Base-by-base conservation (phyloP, 768 basidiomycete genomes). In the Lyophyllum atratum region DNA sequence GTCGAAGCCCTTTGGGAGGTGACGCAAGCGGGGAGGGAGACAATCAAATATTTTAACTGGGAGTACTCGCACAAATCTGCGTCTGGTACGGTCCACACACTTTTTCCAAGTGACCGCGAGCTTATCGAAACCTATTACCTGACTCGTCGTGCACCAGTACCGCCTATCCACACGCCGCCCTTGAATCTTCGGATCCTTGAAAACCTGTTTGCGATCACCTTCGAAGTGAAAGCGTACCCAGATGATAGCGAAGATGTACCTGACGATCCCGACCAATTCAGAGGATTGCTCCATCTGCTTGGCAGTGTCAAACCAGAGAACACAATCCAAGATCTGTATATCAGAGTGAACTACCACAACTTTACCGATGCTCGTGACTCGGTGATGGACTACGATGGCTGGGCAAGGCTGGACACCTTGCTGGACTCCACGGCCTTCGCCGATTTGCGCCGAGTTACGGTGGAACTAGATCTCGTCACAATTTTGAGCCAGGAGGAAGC, bases 31-130 rank as follows among this genome's bases (percentile, higher is more conserved):
- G 54, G 45, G 25, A 42, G 46, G 26, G 25, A 55, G 12, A 52
- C 54, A 19, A 42, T 60, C 33, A 43, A 60, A 39, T 53, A 49
- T 43, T 60, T 60, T 19, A 19, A 60, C 34, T 60, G 59, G 59
- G 50, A 52, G 33, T 60, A 60, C n/a, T 8, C 21, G 7, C 44
- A 60, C 40, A 47, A 51, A 26, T 39, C n/a, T 40, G 39, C 52
- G 3, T 49, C 48, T 24, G 49, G 58, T 53, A 42, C 25, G 54
- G 15, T 34, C 19, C 14, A 10, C 25, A 9, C 31, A 44, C 17
- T 12, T 28, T 28, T 21, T 24, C 33, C 11, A 17, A 7, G 24
- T 37, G 14, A 4, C 21, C 28, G 9, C 17, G 19, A 5, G 6
- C 52, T 55, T 5, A 40, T 21, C 12, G 0, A 2, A 24, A 24